phyloP scores from a whole-genome alignment of 306 rosid genomes.

The Inga leiocalycina region DNA sequence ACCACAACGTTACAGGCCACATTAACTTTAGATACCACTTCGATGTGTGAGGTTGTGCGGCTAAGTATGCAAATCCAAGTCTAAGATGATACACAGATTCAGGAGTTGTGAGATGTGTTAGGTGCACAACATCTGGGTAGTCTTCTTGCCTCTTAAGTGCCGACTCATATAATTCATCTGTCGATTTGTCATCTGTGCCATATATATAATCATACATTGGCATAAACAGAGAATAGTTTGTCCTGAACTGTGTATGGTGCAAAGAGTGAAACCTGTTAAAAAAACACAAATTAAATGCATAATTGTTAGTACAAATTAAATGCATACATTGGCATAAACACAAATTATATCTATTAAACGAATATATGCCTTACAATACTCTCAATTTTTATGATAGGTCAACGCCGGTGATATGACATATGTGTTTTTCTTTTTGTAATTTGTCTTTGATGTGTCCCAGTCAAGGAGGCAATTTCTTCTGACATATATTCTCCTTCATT shows the following conservation, averaged over 20 bases:
- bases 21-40: conserved; percentile 55
- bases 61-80: conserved; percentile 57
- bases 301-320: not conserved
- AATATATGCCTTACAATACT: not conserved
- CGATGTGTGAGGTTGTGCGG: conserved; percentile 57
- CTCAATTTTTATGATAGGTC: not conserved
- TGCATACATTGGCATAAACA: too few species aligned
- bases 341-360: not conserved
- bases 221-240: conserved; percentile 52
- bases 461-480: not conserved
- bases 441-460: not conserved
- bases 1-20: conserved; percentile 68
- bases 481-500: not conserved
- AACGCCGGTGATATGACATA: not conserved
- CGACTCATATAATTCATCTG: conserved; percentile 30
- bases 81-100: conserved; percentile 52
- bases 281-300: not conserved
- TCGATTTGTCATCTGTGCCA: conserved; percentile 46
- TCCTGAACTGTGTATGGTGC: conserved; percentile 27
- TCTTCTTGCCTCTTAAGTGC: conserved; percentile 39
- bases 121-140: conserved; percentile 42
- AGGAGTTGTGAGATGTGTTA: conserved; percentile 51
- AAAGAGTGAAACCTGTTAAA: conserved; percentile 2
- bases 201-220: conserved; percentile 53
- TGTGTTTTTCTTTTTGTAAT: not conserved